Evolutionary conservation across 176 grass and related monocot species (phyloP), one percentile per base, ranked within the genome.

Genomic region (Phragmites australis): DNA sequence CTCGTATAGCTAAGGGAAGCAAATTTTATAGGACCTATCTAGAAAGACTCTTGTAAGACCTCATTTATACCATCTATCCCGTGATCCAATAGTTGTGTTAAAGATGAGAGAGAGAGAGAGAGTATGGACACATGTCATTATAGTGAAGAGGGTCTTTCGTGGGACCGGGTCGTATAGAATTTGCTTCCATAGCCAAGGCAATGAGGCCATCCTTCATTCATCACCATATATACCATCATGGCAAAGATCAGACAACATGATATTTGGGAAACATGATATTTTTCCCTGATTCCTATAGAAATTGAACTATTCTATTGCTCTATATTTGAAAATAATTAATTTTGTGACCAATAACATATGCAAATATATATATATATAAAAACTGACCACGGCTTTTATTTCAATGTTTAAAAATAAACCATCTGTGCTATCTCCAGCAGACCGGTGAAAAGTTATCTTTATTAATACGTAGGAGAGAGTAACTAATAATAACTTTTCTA

Each of bases 121-220:
- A n/a, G n/a, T n/a, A n/a, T n/a, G n/a, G n/a, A n/a, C n/a, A n/a
- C n/a, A n/a, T n/a, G n/a, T n/a, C n/a, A n/a, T n/a, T n/a, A n/a
- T n/a, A n/a, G n/a, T n/a, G n/a, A n/a, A n/a, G n/a, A n/a, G n/a
- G n/a, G n/a, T n/a, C n/a, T n/a, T n/a, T n/a, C n/a, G n/a, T n/a
- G n/a, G n/a, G n/a, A n/a, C n/a, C n/a, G n/a, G n/a, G n/a, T n/a
- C n/a, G n/a, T n/a, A n/a, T n/a, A n/a, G n/a, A n/a, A n/a, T n/a
- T n/a, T n/a, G n/a, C n/a, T n/a, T n/a, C n/a, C n/a, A 47, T 40
- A 29, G 47, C 68, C 55, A 73, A 73, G 56, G 49, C 73, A 61
- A 68, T 57, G 72, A 27, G 27, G 49, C 51, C 72, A 76, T 58
- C 13, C 54, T 56, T 52, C 37, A 66, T 4, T 41, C 30, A 14